Evolutionary conservation across 2,329 filamentous ascomycete genomes (phyloP).

Genomic region (Penicillium sp.): DNA sequence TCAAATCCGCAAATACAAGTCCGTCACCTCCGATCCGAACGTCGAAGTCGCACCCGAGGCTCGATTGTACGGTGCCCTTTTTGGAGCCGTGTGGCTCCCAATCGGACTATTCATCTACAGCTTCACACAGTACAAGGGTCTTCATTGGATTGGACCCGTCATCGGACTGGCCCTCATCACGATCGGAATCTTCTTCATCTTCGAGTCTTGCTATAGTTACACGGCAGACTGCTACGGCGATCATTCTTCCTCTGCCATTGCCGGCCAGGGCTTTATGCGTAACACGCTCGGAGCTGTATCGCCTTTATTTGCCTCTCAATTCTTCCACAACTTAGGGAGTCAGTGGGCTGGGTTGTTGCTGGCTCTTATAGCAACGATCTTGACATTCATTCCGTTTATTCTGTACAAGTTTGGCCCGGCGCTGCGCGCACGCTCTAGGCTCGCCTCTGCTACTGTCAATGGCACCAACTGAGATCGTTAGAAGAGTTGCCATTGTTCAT

Average conservation of each 20-base stretch:
- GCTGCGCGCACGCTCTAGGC: slow-evolving; percentile 32
- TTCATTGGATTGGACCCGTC: slow-evolving; percentile 52
- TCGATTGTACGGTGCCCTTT: slow-evolving; percentile 53
- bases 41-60: slow-evolving; percentile 43
- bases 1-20: slow-evolving; percentile 53
- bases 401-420: slow-evolving; percentile 32
- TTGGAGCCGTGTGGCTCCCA: slow-evolving; percentile 49
- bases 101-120: slow-evolving; percentile 55
- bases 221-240: slow-evolving; percentile 56
- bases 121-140: slow-evolving; percentile 53
- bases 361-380: slow-evolving; percentile 46
- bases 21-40: slow-evolving; percentile 38
- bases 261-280: slow-evolving; percentile 54
- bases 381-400: slow-evolving; percentile 32
- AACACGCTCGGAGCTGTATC: slow-evolving; percentile 55
- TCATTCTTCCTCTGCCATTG: slow-evolving; percentile 42
- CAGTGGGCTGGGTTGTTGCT: slow-evolving; percentile 54
- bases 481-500: too few relatives aligned
- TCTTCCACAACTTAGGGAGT: slow-evolving; percentile 55
- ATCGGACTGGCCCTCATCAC: slow-evolving; percentile 53
- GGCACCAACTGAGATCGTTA: not conserved
- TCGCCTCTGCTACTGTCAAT: slow-evolving; percentile 26
- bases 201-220: slow-evolving; percentile 47
- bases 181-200: slow-evolving; percentile 55
- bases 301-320: slow-evolving; percentile 53